Base-by-base conservation (phyloP, 75 land plant genomes). In the Sequoia sempervirens region DNA sequence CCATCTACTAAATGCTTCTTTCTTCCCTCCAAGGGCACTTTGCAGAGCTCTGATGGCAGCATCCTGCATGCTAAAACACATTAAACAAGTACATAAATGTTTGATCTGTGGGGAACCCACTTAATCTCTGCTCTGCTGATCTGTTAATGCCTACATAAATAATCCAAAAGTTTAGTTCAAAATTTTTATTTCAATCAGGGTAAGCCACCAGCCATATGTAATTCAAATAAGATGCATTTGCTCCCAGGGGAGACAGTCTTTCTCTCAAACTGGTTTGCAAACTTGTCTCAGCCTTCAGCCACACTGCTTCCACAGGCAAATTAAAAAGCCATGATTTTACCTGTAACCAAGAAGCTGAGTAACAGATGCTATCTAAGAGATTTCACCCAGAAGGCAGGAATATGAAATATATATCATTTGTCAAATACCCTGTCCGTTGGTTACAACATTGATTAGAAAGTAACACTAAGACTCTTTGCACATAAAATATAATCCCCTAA, bases 1-100 rank as follows among this genome's bases (percentile, higher is more conserved):
- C 97, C 95, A 95, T 86, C 92, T 95, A 79, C 89, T 91, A 85
- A 94, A 92, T 64, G 95, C 91, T 56, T 84, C 86, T 81, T 95
- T 92, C 94, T 95, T 95, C 82, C 88, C 95, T 80, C 95, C 95
- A 53, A 95, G 91, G n/a, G 97, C 97, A 79, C 89, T 76, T 88
- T 95, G 95, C 83, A 95, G 83, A 37, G 97, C 97, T 83, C 92
- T 95, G 69, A 90, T 89, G 56, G 95, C 97, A 80, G 93, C 87
- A 85, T 95, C 97, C 93, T 95, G 89, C 66, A 83, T 23, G 36
- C 30, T 37, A 74, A 7, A 83, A 13, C 30, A 80, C 45, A 80
- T 68, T 30, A 83, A 66, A 14, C 15, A 7, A 83, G 84, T 36
- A 81, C n/a, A 64, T 81, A 11, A 66, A 81, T 76, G 43, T 23